Evolutionary conservation across 768 basidiomycete genomes (phyloP).

Genomic region (Lyophyllum atratum): DNA sequence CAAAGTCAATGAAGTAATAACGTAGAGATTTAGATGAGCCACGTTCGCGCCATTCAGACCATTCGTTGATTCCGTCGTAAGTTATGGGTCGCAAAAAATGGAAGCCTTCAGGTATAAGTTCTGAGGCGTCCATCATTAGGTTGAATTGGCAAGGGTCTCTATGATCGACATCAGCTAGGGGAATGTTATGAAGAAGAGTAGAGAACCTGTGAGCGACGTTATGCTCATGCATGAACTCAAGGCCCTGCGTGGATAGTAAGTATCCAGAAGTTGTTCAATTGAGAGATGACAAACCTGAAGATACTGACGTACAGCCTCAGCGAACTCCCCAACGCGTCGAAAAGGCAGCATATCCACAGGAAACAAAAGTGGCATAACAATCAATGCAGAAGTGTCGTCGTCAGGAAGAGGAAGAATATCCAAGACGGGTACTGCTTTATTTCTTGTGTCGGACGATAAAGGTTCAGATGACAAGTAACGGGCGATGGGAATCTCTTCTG

Average conservation of each 20-base stretch:
- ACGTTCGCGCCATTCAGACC: conserved; percentile 7
- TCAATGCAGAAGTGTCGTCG: conserved; percentile 2
- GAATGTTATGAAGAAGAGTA: background rate
- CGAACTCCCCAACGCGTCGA: conserved; percentile 12
- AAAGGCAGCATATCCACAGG: conserved; percentile 8
- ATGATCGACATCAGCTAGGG: background rate
- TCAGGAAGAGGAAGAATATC: conserved; percentile 2
- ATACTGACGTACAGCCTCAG: conserved; percentile 7
- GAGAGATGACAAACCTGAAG: background rate
- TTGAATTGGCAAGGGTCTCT: conserved; percentile 25
- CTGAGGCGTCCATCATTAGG: conserved; percentile 35
- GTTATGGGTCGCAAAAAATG: conserved; percentile 23
- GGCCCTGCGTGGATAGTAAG: conserved; percentile 12
- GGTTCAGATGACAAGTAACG: conserved; percentile 1
- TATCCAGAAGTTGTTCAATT: background rate
- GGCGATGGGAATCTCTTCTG: conserved; percentile 3
- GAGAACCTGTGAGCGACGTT: conserved; percentile 23
- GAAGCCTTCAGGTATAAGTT: conserved; percentile 22
- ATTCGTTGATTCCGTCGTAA: conserved; percentile 14
- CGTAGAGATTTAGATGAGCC: background rate
- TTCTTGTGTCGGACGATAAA: conserved; percentile 6
- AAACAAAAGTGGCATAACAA: conserved; percentile 15
- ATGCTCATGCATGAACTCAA: conserved; percentile 24
- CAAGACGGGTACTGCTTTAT: conserved; percentile 9
- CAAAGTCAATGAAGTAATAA: conserved; percentile 8